A percentile compares a stretch with the other conserved stretches of the same genome.
These are phyloP conservation scores for Bryopsis sp. DNA, from an alignment of 139 green algal genomes.

Conservation along the genomic window DNA sequence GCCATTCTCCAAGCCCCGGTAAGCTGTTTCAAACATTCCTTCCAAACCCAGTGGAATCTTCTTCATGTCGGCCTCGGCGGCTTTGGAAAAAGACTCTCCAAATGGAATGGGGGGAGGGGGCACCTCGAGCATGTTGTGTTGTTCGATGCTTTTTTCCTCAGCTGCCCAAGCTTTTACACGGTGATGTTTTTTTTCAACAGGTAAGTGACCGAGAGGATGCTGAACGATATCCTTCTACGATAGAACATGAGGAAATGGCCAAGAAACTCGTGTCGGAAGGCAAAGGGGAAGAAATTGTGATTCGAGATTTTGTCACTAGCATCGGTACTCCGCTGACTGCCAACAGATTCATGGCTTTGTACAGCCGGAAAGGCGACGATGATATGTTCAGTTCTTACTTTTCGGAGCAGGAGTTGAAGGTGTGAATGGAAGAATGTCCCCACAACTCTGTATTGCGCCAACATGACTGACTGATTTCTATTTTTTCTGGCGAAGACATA, in stretches of 20 bases:
- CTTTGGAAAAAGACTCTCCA: too few species aligned
- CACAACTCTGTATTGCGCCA: neutral
- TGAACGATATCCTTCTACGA: constrained; percentile 19
- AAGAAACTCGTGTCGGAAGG: constrained; percentile 31
- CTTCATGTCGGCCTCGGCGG: too few species aligned
- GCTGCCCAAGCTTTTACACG: too few species aligned
- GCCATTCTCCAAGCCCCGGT: constrained; percentile 48
- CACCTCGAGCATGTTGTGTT: too few species aligned
- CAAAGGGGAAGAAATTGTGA: constrained; percentile 37
- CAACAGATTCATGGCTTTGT: constrained; percentile 1
- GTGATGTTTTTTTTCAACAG: constrained; percentile 21
- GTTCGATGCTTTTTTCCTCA: too few species aligned
- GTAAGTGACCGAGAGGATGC: constrained; percentile 49
- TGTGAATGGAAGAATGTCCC: neutral
- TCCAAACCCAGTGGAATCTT: too few species aligned
- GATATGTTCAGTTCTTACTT: constrained; percentile 31
- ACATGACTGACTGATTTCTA: neutral
- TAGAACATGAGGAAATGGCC: constrained; percentile 17
- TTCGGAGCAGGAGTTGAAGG: constrained; percentile 21
- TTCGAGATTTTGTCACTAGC: constrained; percentile 9
- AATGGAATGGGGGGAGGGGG: too few species aligned
- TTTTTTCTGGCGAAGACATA: neutral
- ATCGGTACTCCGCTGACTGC: constrained; percentile 10
- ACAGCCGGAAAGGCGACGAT: constrained; percentile 14
- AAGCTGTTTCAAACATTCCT: too few species aligned